A percentile compares a stretch with the other conserved stretches of the same genome.
phyloP scores from a whole-genome alignment of 345 rosid species.

The Aethionema arabicum region DNA sequence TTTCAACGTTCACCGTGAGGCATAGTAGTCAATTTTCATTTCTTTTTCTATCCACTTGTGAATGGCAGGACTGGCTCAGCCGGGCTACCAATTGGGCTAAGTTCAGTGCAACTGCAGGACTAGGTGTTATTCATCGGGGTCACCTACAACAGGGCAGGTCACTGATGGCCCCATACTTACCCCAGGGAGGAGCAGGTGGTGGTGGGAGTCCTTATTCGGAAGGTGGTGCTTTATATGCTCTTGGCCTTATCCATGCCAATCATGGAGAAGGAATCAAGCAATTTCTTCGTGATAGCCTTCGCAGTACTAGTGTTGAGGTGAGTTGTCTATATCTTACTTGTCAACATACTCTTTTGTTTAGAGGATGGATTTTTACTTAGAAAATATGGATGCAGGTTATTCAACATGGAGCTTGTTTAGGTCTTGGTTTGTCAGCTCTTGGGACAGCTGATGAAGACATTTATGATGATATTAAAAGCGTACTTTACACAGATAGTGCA shows the following conservation, averaged over 20 bases:
- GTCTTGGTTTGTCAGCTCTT: constrained; percentile 92
- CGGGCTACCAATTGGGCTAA: constrained; percentile 95
- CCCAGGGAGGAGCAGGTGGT: constrained; percentile 86
- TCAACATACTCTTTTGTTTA: constrained; percentile 7
- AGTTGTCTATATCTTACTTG: constrained; percentile 8
- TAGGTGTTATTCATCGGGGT: constrained; percentile 87
- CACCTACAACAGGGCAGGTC: constrained; percentile 88
- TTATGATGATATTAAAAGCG: constrained; percentile 77
- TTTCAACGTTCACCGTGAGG: neutral
- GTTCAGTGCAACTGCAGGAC: constrained; percentile 89
- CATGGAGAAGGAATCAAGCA: constrained; percentile 98
- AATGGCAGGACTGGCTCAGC: constrained; percentile 79
- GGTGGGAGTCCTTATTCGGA: constrained; percentile 95
- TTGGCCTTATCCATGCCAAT: constrained; percentile 96
- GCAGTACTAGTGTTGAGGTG: constrained; percentile 83
- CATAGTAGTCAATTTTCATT: constrained; percentile 10
- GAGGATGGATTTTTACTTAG: constrained; percentile 1
- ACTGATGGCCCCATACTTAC: constrained; percentile 93
- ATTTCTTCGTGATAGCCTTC: constrained; percentile 86
- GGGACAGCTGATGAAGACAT: constrained; percentile 96
- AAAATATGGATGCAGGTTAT: constrained; percentile 60
- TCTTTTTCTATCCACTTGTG: constrained; percentile 18
- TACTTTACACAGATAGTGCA: constrained; percentile 82
- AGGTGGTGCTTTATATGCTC: constrained; percentile 96
- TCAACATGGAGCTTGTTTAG: constrained; percentile 98